Percentiles rank a stretch among this genome's conserved stretches.
Conservation (phyloP, 768 basidiomycete species). For the Suillus alpinus region DNA sequence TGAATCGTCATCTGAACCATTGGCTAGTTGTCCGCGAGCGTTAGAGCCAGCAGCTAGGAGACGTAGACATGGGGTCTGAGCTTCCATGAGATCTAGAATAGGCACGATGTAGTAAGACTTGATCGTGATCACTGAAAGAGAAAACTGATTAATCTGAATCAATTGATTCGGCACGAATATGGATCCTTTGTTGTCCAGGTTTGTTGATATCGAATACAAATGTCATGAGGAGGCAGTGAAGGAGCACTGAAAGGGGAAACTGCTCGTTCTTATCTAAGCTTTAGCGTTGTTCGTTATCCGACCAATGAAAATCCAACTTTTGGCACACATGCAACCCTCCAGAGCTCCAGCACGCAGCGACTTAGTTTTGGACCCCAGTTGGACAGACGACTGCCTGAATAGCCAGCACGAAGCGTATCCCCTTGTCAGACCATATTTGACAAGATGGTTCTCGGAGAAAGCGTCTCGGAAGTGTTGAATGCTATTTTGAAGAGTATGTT, state of each 20-base stretch:
- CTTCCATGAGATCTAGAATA: background rate
- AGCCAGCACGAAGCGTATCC: background rate
- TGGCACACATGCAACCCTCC: background rate
- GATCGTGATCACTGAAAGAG: background rate
- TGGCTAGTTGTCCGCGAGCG: conserved; percentile 46
- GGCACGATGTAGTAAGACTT: background rate
- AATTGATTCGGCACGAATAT: background rate
- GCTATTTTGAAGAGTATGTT: background rate
- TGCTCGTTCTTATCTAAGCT: background rate
- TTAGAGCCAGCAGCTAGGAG: conserved; percentile 49
- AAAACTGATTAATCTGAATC: background rate
- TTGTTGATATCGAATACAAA: no score
- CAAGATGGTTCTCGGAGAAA: background rate
- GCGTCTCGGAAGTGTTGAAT: background rate
- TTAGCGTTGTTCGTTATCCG: background rate
- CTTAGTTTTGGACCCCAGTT: background rate
- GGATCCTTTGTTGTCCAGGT: background rate
- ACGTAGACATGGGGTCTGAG: background rate
- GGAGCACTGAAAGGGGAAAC: no score
- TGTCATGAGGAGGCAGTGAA: no score
- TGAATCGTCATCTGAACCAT: conserved; percentile 36
- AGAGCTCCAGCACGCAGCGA: background rate
- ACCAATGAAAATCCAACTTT: background rate
- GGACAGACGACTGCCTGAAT: background rate
- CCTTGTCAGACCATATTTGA: background rate